phyloP scores from a whole-genome alignment of 163 green algal genomes.

The Volvox carteri region DNA sequence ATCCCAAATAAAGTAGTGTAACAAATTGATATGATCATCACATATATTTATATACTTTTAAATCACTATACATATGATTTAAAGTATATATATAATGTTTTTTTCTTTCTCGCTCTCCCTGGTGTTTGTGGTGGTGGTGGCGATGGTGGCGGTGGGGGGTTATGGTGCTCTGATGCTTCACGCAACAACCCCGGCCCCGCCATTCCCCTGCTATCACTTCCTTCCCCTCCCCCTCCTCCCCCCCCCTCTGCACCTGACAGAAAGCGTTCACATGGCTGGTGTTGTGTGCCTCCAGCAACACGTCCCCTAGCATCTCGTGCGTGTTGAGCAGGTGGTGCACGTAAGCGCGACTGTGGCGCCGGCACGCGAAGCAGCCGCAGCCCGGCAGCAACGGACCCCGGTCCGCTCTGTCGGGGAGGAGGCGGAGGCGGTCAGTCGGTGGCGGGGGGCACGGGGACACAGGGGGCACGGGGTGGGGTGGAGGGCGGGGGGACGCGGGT shows the following conservation, averaged over 20 bases:
- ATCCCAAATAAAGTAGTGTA: no score
- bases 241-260: conserved; percentile 64
- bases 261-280: conserved; percentile 79
- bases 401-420: conserved; percentile 65
- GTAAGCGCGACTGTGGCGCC: conserved; percentile 86
- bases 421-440: no score
- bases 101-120: no score
- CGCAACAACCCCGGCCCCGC: not conserved
- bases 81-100: no score
- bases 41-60: no score
- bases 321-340: conserved; percentile 91
- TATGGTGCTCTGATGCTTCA: not conserved
- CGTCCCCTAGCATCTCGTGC: conserved; percentile 87
- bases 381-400: conserved; percentile 73
- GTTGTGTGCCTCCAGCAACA: conserved; percentile 93
- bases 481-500: no score
- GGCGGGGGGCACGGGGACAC: not conserved
- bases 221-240: not conserved
- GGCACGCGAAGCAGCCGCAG: conserved; percentile 88
- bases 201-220: not conserved
- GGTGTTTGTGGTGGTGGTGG: not conserved
- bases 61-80: no score
- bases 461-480: not conserved
- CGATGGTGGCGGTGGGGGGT: not conserved
- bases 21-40: no score